These are phyloP conservation scores for Exophiala xenobiotica DNA, from an alignment of 2,329 filamentous ascomycete species.

Conservation along the genomic window DNA sequence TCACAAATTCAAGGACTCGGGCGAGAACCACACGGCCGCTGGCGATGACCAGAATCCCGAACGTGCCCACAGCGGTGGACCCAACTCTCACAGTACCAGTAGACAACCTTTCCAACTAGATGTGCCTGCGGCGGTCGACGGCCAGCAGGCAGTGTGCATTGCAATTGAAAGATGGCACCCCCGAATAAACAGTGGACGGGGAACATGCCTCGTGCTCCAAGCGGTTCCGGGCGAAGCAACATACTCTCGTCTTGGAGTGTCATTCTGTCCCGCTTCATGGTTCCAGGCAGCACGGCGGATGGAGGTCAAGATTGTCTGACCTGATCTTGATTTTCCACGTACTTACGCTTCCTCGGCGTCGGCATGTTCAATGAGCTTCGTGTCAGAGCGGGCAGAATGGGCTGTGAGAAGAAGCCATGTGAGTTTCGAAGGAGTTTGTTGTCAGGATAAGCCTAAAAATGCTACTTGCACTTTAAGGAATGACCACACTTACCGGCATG, in stretches of 20 bases:
- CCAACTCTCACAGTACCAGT: not conserved
- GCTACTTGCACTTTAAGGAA: too few species aligned
- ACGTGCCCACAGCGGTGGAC: not conserved
- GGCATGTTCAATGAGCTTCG: too few species aligned
- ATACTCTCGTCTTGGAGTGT: not conserved
- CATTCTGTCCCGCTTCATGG: not conserved
- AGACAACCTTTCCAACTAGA: not conserved
- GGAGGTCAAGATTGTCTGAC: conserved; percentile 1
- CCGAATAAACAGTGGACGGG: not conserved
- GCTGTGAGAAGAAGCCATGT: too few species aligned
- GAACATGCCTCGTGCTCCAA: not conserved
- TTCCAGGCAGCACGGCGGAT: not conserved
- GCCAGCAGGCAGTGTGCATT: not conserved
- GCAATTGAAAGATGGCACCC: conserved; percentile 1
- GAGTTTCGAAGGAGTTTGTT: too few species aligned
- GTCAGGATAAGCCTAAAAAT: too few species aligned
- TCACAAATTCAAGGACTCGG: not conserved
- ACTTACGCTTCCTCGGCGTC: not conserved
- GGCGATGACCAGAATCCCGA: not conserved
- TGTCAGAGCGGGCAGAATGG: too few species aligned
- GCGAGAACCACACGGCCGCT: not conserved
- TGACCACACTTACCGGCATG: too few species aligned
- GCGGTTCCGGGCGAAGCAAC: not conserved
- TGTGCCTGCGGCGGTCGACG: not conserved
- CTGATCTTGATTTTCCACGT: not conserved